Base-by-base conservation (phyloP, 495 filamentous ascomycete genomes). In the Penicillium lividum region DNA sequence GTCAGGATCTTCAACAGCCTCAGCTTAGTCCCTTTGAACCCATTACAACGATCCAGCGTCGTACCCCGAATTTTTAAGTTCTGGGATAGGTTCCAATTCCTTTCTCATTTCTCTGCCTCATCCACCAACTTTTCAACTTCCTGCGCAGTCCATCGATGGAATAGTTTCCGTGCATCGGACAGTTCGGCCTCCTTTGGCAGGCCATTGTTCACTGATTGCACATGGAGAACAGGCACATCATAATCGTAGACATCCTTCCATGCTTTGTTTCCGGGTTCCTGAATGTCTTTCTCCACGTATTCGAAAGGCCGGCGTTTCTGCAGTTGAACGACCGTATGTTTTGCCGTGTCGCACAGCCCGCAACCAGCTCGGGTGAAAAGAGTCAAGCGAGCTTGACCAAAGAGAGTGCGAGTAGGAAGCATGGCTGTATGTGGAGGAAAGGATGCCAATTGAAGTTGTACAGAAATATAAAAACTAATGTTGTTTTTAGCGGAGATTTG, bases 191-290 rank as follows among this genome's bases (percentile, higher is more conserved):
- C 56, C 45, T 54, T 60, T 11, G 67, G 60, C 40, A 51, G 46
- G 1, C 62, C 65, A 66, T 66, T 81, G 59, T 73, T 67, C 29
- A 80, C 65, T 10, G 73, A 65, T 36, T 83, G 77, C 11, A 82
- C 72, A 67, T 96, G 92, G 11, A 96, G 87, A 50, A 97, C 92
- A 3, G 92, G 92, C 1, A 91, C 88, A 67, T 97, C 92, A 68
- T 95, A 93, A 27, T 95, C 92, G 67, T 97, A 97, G 13, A 90
- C 69, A 67, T 88, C 81, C 65, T 84, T 89, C 92, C 92, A 96
- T 29, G 71, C 58, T 60, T 86, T 82, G 38, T 83, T 80, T 40
- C 77, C 83, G 0, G 82, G 77, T 31, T 78, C 77, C 82, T 92
- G 86, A 18, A 97, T 89, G 69, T 97, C 85, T 45, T 90, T 77